Evolutionary conservation across 2,329 filamentous ascomycete genomes (phyloP), one percentile per base, ranked within the genome.

Genomic region (Clarireedia paspali): DNA sequence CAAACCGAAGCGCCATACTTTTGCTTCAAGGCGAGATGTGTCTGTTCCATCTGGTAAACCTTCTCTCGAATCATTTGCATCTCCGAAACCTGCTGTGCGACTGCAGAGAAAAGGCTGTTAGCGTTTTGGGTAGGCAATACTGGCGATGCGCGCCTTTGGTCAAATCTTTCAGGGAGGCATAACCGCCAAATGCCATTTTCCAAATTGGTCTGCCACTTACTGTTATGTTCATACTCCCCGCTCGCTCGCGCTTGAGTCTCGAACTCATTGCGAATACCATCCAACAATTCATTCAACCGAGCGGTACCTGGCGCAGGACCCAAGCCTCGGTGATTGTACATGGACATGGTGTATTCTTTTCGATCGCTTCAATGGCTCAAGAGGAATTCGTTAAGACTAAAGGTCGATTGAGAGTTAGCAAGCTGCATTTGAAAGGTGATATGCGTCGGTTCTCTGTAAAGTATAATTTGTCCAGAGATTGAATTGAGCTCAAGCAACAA

Each of bases 21-120:
- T 72, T 85, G 81, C 77, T 97, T 97, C 68, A 96, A 84, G 53
- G 82, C 83, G 66, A 92, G 80, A 68, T 97, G 94, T 49, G 86
- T 83, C 70, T 95, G 91, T 72, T 99, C 94, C 71, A 99, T 84
- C 65, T 89, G 83, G 68, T 90, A 96, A 58, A 99, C 89, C 73
- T 96, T 96, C 70, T 91, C 87, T 61, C 91, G 82, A 50, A 99
- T 90, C 68, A 96, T 82, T 70, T 96, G 89, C 81, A 97, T 94
- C 74, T 99, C 94, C 68, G 92, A 87, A 62, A 96, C 87, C 71
- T 99, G 94, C 50, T 85, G 83, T 57, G 89, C 85, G 69, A 97
- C 94, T 96, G 71, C 24, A 34, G 7, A 47, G 17, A 46, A 17
- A 27, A 6, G 15, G 26, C 15, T 20, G 39, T 55, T 55, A 55